These are phyloP conservation scores for Fragilaria radians DNA, from an alignment of 108 stramenopile species.

Conservation along the genomic window DNA sequence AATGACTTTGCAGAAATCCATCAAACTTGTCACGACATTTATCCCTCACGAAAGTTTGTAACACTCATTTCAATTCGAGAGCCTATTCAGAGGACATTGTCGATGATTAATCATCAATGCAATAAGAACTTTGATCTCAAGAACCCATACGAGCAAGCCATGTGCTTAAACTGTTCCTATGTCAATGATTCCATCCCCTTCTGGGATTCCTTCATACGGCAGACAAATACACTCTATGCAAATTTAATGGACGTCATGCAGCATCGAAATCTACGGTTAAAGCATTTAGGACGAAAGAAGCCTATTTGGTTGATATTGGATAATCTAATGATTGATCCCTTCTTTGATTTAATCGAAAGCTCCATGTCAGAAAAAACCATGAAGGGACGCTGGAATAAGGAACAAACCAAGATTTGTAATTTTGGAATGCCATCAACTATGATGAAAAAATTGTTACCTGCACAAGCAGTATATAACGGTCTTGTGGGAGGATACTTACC, in stretches of 20 bases:
- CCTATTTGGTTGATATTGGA: conserved; percentile 4
- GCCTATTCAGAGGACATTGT: conserved; percentile 10
- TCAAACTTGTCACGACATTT: not conserved
- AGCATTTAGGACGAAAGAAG: not conserved
- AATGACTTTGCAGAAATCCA: too few species aligned
- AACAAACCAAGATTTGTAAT: not conserved
- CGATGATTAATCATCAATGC: conserved; percentile 12
- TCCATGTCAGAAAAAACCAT: not conserved
- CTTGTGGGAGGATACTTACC: not conserved
- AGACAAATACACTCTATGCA: not conserved
- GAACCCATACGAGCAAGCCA: not conserved
- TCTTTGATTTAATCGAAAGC: not conserved
- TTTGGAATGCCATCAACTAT: conserved; percentile 12
- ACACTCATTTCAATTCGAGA: conserved; percentile 9
- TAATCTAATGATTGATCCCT: conserved; percentile 3
- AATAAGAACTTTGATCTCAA: conserved; percentile 10
- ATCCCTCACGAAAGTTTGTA: not conserved
- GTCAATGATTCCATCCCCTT: not conserved
- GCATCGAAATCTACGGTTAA: not conserved
- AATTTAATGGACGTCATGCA: not conserved
- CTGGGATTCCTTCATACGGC: not conserved
- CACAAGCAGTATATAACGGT: conserved; percentile 2
- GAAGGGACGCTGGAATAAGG: conserved; percentile 4
- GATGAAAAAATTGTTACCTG: conserved; percentile 8
- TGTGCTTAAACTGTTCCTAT: conserved; percentile 7